Base-by-base conservation (phyloP, 2,329 filamentous ascomycete species). In the Cordyceps tenuipes region DNA sequence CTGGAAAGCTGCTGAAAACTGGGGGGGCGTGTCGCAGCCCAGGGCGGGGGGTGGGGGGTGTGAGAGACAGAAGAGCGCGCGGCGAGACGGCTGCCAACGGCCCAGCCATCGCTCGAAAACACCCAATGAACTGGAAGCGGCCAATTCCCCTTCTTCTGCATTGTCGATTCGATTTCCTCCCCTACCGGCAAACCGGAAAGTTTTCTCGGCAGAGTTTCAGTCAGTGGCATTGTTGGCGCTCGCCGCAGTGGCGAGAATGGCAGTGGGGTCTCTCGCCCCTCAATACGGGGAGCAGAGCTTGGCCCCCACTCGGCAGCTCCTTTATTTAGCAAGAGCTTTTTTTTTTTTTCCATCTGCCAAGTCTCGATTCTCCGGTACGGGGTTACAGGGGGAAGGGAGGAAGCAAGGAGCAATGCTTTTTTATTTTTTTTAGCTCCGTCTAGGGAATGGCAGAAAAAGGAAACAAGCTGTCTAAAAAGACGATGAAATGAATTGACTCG, bases 291-390 rank as follows among this genome's bases (percentile, higher is more conserved):
- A 43, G 34, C 9, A 36, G 34, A 44, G 41, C 21, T 31, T 12
- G 10, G 9, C 36, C 17, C 51, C 51, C 51, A 54, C 39, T 31
- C 44, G 39, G 51, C 15, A 54, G 36, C 51, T 54, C n/a, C 17
- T 39, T 44, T 53, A 53, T 39, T 44, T 53, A 53, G 52, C 52
- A 44, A 15, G 52, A 54, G 39, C 52, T 54, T 54, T 36, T 54
- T 54, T 44, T n/a, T 43, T 13, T 44, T 12, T 29, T 29, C 34
- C 34, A 36, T 36, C 34, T 36, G 34, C 34, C 39, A 43, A 17
- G 39, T 43, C 10, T n/a, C 17, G 41, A 17, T n/a, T 43, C 15
- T n/a, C 3, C 29, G 9, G 13, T 43, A 43, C 41, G 15, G 41
- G 41, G 41, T 43, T 17, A n/a, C 15, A 43, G 4, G 41, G 41